Evolutionary conservation across 495 filamentous ascomycete genomes (phyloP).

Genomic region (Monascus purpureus): DNA sequence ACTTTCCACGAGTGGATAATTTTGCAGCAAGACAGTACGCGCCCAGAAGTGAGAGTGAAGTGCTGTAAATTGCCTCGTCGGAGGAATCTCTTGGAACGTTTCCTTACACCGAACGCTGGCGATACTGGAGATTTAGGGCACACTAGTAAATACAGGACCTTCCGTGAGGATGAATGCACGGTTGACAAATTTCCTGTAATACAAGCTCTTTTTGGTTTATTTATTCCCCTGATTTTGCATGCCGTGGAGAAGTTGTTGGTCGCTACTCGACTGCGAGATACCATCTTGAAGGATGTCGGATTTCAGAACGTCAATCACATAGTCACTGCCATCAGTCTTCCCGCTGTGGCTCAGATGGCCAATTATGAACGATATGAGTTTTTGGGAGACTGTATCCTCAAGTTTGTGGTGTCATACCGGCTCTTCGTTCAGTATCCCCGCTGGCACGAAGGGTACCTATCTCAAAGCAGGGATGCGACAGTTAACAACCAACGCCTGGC

Average conservation of each 20-base stretch:
- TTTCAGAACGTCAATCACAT: constrained; percentile 46
- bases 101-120: constrained; percentile 2
- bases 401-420: constrained; percentile 54
- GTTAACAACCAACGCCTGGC: constrained; percentile 62
- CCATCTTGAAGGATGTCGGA: constrained; percentile 38
- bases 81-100: constrained; percentile 17
- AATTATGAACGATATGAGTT: constrained; percentile 88
- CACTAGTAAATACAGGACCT: constrained; percentile 10
- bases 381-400: constrained; percentile 77
- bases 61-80: constrained; percentile 15
- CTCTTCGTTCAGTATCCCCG: constrained; percentile 49
- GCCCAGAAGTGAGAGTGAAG: constrained; percentile 12
- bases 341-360: constrained; percentile 40
- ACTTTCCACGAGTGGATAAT: constrained; percentile 17
- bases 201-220: constrained; percentile 50
- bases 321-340: constrained; percentile 58
- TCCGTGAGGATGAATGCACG: constrained; percentile 12
- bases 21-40: neutral
- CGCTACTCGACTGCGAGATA: constrained; percentile 46
- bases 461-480: constrained; percentile 48
- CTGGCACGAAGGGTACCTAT: constrained; percentile 72
- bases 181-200: constrained; percentile 45
- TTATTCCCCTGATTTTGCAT: constrained; percentile 63
- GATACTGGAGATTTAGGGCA: constrained; percentile 4
- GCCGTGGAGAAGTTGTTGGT: constrained; percentile 51